Conservation (phyloP, 192 early-diverging fungal genomes). For the Linnemannia exigua region DNA sequence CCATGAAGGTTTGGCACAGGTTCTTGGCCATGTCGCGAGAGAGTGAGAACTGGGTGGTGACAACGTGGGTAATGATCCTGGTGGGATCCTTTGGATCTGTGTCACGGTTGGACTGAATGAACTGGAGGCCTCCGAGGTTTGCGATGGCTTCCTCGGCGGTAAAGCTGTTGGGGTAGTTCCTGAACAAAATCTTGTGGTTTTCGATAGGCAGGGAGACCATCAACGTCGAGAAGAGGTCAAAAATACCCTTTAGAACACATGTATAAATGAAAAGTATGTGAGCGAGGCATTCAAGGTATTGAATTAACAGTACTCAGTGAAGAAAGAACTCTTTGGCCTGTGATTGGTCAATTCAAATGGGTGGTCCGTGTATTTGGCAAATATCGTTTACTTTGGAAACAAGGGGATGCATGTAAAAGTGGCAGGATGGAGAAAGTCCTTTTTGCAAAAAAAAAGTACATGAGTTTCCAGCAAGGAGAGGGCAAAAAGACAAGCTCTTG, state of each 20-base stretch:
- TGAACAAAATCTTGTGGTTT: constrained; percentile 63
- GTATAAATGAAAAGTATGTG: neutral
- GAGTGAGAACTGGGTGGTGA: constrained; percentile 72
- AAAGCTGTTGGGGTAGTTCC: constrained; percentile 67
- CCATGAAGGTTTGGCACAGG: constrained; percentile 67
- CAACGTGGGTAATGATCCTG: constrained; percentile 62
- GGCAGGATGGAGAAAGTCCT: neutral
- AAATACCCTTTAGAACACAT: constrained; percentile 59
- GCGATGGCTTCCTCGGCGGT: constrained; percentile 67
- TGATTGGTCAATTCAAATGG: neutral
- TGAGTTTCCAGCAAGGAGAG: too few species aligned
- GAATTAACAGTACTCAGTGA: too few species aligned
- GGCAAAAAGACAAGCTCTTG: neutral
- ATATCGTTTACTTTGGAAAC: neutral
- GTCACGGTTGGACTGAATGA: constrained; percentile 59
- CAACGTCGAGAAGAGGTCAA: constrained; percentile 70
- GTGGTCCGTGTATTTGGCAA: neutral
- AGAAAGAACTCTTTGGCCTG: neutral
- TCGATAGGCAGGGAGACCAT: constrained; percentile 65
- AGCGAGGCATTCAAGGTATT: too few species aligned
- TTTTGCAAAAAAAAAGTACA: too few species aligned
- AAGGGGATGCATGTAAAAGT: neutral
- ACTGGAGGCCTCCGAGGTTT: constrained; percentile 62
- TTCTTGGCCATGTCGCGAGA: constrained; percentile 69
- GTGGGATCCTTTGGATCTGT: constrained; percentile 66